Percentiles rank a stretch among this genome's conserved stretches.
These are phyloP conservation scores for Chaetomium olivaceum DNA, from an alignment of 2,329 filamentous ascomycete genomes.

Conservation along the genomic window DNA sequence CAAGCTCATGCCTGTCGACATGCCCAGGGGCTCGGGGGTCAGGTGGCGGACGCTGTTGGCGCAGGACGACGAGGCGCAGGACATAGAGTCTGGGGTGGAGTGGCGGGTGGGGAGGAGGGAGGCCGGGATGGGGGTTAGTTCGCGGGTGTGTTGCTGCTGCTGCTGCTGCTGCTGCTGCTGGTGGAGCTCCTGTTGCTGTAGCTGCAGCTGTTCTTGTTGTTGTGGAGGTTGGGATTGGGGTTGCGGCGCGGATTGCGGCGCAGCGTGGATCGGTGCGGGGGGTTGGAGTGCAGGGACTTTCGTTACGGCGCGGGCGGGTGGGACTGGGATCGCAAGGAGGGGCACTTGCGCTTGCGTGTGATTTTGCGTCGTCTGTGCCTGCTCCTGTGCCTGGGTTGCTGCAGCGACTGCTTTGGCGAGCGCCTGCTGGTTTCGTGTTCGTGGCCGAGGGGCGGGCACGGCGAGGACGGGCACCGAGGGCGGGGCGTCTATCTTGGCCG, in stretches of 20 bases:
- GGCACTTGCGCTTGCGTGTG: conserved; percentile 7
- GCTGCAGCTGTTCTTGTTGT: not conserved
- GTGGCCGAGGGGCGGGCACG: conserved; percentile 28
- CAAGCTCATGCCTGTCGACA: not conserved
- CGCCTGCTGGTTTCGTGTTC: conserved; percentile 26
- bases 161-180: not conserved
- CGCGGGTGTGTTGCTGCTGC: conserved; percentile 9
- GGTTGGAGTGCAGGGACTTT: not conserved
- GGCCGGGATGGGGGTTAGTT: conserved; percentile 21
- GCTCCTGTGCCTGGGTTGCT: conserved; percentile 2
- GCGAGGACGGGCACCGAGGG: conserved; percentile 32
- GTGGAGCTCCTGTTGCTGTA: not conserved
- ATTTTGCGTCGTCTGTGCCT: not conserved
- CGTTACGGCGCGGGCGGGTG: conserved; percentile 11
- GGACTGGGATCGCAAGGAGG: conserved; percentile 10
- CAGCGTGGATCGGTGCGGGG: not conserved
- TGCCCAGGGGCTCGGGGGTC: conserved; percentile 9
- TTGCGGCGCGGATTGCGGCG: not conserved
- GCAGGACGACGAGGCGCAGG: not conserved
- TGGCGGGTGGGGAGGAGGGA: conserved; percentile 12
- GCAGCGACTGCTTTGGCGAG: conserved; percentile 17
- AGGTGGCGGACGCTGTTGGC: conserved; percentile 7
- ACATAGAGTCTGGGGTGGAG: conserved; percentile 21
- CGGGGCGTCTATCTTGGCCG: conserved; percentile 4
- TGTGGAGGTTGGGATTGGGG: conserved; percentile 5